Base-by-base conservation (phyloP, 768 basidiomycete species). In the Pleurotus giganteus region DNA sequence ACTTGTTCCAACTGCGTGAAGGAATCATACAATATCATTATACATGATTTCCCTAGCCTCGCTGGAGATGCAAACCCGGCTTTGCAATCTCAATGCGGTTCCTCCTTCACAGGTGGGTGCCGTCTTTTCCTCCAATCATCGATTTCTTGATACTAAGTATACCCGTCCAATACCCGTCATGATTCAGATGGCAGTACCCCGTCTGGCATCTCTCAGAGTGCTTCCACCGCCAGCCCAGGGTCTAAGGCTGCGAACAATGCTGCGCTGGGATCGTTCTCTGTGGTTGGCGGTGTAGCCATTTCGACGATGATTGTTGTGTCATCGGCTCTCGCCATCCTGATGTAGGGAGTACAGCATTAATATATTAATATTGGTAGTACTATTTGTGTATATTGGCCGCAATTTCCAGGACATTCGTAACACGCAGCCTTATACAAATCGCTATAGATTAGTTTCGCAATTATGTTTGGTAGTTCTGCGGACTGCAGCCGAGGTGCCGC, bases 1-100 rank as follows among this genome's bases (percentile, higher is more conserved):
- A 69, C 73, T 9, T 86, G 84, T 70, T 73, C 81, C 27, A 66
- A 78, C 62, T 85, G 84, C 59, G 53, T 74, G 53, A 82, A 86
- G 64, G 77, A 71, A 24, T 70, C 72, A 1, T 85, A 79, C 65
- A 80, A 74, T 36, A 64, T 80, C 41, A 55, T 74, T 17, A 65
- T 63, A 17, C 28, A 68, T 7, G 65, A 71, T 21, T 64, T 71
- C 32, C 79, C 84, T 1, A 57, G 59, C 13, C 24, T 77, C 4
- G 55, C 70, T 11, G 54, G 70, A 7, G 43, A 60, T 36, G 53
- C 65, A 0, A 62, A 66, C n/a, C 53, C 74, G 5, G 47, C 61
- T 1, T 3, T 78, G 3, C 68, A 74, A 51, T 42, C 55, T 0
- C 61, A 76, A 55, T 86, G 85, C 58, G 83, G 84, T 11, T 61